Conservation (phyloP, 345 rosid species). For the Eucalyptus sp. region DNA sequence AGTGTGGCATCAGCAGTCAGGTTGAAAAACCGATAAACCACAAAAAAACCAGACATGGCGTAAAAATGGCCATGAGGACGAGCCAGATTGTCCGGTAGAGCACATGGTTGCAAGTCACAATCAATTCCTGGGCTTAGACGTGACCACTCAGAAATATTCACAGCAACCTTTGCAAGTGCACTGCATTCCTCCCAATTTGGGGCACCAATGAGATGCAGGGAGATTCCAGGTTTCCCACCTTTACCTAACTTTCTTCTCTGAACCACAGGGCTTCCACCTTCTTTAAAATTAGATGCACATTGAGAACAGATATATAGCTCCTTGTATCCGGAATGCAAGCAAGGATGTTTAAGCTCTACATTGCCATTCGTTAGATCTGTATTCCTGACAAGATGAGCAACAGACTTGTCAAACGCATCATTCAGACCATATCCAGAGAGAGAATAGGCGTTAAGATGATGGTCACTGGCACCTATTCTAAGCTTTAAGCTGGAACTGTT, state of each 20-base stretch:
- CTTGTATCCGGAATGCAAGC: conserved; percentile 77
- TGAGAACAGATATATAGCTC: conserved; percentile 63
- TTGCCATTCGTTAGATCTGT: conserved; percentile 39
- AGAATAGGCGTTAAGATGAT: conserved; percentile 91
- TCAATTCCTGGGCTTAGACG: conserved; percentile 47
- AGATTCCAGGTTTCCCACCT: conserved; percentile 50
- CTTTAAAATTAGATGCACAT: conserved; percentile 38
- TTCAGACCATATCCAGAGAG: conserved; percentile 96
- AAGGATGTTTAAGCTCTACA: conserved; percentile 78
- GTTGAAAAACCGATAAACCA: conserved; percentile 82
- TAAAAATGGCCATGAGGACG: conserved; percentile 88
- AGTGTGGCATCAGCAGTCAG: conserved; percentile 73
- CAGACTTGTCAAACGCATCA: conserved; percentile 95
- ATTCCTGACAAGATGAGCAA: conserved; percentile 38
- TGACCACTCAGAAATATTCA: conserved; percentile 92
- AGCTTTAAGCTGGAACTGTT: conserved; percentile 58
- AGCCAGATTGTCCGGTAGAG: conserved; percentile 63
- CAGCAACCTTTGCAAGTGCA: conserved; percentile 64
- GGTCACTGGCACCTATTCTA: conserved; percentile 66
- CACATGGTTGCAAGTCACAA: conserved; percentile 91
- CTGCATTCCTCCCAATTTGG: conserved; percentile 83
- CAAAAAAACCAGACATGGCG: conserved; percentile 91
- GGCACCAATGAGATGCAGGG: conserved; percentile 66
- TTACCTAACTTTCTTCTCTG: conserved; percentile 20
- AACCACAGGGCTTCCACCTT: conserved; percentile 28